Evolutionary conservation across 176 grass and related monocot species (phyloP).

Genomic region (Zea luxurians): DNA sequence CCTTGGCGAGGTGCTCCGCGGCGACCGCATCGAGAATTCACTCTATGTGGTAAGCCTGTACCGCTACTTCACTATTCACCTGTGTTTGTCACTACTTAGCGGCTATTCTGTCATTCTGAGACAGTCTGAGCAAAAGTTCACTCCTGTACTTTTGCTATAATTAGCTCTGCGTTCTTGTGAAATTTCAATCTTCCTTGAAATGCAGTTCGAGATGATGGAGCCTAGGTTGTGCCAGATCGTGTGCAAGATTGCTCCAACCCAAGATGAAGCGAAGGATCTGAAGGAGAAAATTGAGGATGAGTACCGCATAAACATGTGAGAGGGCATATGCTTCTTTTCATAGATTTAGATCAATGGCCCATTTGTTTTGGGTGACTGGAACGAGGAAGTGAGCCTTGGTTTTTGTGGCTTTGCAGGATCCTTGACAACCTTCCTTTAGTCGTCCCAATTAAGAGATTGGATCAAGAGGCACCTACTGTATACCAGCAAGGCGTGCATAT

Average conservation of each 20-base stretch:
- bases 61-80: not conserved
- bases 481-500: slow-evolving; percentile 86
- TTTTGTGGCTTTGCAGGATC: slow-evolving; percentile 55
- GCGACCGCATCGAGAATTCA: slow-evolving; percentile 85
- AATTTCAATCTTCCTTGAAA: slow-evolving; percentile 1
- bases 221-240: slow-evolving; percentile 78
- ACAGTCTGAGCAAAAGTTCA: not conserved
- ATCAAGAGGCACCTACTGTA: slow-evolving; percentile 50
- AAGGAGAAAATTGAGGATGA: slow-evolving; percentile 91
- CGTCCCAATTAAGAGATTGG: slow-evolving; percentile 59
- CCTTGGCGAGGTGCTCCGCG: slow-evolving; percentile 90
- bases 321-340: not conserved
- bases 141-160: not conserved
- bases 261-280: slow-evolving; percentile 57
- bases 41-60: slow-evolving; percentile 57
- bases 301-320: slow-evolving; percentile 86
- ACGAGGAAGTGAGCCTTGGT: not conserved
- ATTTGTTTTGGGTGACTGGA: not conserved
- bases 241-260: slow-evolving; percentile 51
- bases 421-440: slow-evolving; percentile 92
- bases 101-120: not conserved
- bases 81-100: not conserved
- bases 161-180: not conserved
- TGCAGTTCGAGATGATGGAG: slow-evolving; percentile 94
- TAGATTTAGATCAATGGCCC: not conserved